Evolutionary conservation across 2,329 filamentous ascomycete species (phyloP), one percentile per base, ranked within the genome.

Genomic region (Niveomyces coronatus): DNA sequence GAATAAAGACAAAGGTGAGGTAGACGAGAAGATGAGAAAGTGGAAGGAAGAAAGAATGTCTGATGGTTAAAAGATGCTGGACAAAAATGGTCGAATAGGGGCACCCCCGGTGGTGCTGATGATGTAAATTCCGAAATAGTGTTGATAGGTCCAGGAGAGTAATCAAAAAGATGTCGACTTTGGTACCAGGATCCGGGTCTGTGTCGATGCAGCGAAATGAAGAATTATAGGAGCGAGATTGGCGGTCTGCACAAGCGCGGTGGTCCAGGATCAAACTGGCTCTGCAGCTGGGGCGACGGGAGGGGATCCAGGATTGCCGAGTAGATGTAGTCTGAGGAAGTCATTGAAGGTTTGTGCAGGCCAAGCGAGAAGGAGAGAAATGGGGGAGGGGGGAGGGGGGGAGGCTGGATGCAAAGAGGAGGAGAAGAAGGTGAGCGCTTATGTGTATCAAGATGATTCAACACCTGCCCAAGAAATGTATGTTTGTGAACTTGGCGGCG

Each of bases 191-290:
- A 33, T 19, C 15, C 23, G 20, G 17, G 18, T 26, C 37, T 30
- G 18, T 5, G 14, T 18, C 14, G 13, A 23, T 30, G 31, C 23
- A 40, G 31, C 37, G 37, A 40, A 27, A 40, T 35, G 37, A 31
- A 14, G 16, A n/a, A 13, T 28, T 27, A 39, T 34, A 26, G 23
- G 17, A 23, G 30, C 5, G n/a, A 24, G 4, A 23, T 16, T 34
- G 26, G 37, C 37, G 37, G 37, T 40, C 37, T 40, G 31, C 31
- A 40, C n/a, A 30, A 14, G 26, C 36, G 29, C 15, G 31, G 31
- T 20, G 37, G 30, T 39, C 31, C 31, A 40, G 37, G 37, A 40
- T 40, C 26, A 38, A 27, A 22, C 27, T 37, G 22, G 20, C 36
- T 33, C 36, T 32, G 37, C 31, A 35, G 35, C 37, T 14, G 27